Evolutionary conservation across 257 asterid species (phyloP), one percentile per base, ranked within the genome.

Genomic region (Parsonsia alboflavescens): DNA sequence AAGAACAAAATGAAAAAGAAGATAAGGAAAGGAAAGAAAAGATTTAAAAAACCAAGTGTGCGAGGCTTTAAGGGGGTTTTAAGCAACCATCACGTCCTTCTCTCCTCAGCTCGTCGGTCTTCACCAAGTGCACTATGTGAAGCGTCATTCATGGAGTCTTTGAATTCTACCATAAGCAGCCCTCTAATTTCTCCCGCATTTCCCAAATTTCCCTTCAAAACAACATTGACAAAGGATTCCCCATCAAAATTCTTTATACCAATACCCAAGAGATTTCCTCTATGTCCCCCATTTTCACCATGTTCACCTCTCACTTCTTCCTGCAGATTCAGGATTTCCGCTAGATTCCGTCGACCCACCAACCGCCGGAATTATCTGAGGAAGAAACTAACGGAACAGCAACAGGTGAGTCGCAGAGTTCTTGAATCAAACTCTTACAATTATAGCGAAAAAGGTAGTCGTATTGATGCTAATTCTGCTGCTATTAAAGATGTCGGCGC

Each of bases 281-380:
- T 39, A 45, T 79, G n/a, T 54, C 78, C 81, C 63, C 68, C 84
- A 41, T 79, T 84, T 76, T 45, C 85, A 22, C 70, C 65, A 74
- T 45, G 49, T 76, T 68, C 65, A 11, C 75, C 80, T 74, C 80
- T 81, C 81, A 73, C 85, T 58, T 22, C 75, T 41, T 77, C 79
- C 30, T 79, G 87, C 45, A 85, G 80, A 62, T 80, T 82, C 84
- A 84, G 81, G 73, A 79, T 91, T 79, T 85, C 89, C 53, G 96
- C 96, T 78, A 93, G 81, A 28, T 82, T 85, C 13, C 76, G 84
- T 79, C 83, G 87, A 68, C 85, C 82, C 52, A 76, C 87, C 21
- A 82, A 70, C 77, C 97, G 98, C 76, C 88, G 69, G 42, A 92
- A 90, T 77, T 82, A 85, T 85, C 84, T 95, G 68, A 86, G 98